Evolutionary conservation across 2,329 filamentous ascomycete species (phyloP).

Genomic region (Nigrograna mackinnonii): DNA sequence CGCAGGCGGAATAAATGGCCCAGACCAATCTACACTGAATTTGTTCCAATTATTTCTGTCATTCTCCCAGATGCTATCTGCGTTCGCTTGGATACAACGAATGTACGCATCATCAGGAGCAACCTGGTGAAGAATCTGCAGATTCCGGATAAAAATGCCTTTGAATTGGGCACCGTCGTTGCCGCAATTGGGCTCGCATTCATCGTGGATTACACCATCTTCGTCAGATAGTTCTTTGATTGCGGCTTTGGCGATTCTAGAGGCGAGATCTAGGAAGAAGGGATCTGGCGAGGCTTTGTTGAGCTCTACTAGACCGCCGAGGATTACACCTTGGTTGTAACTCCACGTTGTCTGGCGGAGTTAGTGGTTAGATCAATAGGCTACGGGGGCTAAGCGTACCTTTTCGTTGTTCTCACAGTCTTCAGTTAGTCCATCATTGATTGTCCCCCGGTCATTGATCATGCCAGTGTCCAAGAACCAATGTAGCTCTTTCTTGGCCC

Average conservation of each 20-base stretch:
- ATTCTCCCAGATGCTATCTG: constrained; percentile 66
- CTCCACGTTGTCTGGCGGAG: constrained; percentile 45
- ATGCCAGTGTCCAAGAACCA: constrained; percentile 57
- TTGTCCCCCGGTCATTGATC: constrained; percentile 50
- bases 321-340: constrained; percentile 66
- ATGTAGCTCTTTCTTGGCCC: constrained; percentile 52
- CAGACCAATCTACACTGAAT: constrained; percentile 68
- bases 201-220: constrained; percentile 46
- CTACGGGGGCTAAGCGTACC: constrained; percentile 9
- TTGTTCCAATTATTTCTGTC: constrained; percentile 55
- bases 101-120: constrained; percentile 55
- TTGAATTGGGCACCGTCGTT: constrained; percentile 67
- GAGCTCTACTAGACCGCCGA: constrained; percentile 61
- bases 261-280: constrained; percentile 39
- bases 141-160: constrained; percentile 69
- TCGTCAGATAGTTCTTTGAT: constrained; percentile 37
- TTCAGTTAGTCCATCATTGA: constrained; percentile 58
- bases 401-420: constrained; percentile 58
- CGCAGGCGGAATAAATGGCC: constrained; percentile 56
- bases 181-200: constrained; percentile 43
- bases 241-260: constrained; percentile 43
- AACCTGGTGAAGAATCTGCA: constrained; percentile 60
- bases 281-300: constrained; percentile 42
- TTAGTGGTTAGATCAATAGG: constrained; percentile 7
- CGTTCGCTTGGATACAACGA: constrained; percentile 63